Evolutionary conservation across 1,139 yeast genomes (phyloP), one percentile per base, ranked within the genome.

Genomic region (Hemisphaericaspora xylanilytica): DNA sequence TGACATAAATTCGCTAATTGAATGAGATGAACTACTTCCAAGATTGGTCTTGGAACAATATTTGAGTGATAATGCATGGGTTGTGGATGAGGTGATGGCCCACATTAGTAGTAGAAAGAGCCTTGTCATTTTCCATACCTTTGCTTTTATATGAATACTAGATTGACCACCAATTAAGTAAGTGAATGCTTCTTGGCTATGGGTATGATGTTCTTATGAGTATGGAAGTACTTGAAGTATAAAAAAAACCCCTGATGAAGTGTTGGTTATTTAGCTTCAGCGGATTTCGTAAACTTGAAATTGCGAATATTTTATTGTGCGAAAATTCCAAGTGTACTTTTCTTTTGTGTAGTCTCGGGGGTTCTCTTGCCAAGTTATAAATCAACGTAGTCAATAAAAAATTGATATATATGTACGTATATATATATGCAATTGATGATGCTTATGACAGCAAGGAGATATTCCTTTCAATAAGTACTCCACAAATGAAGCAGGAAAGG

Each of bases 21-120:
- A 41, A 10, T 43, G 44, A 33, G 53, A 54, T 7, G 64, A 44
- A 12, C 45, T 44, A 12, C 75, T 59, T 2, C 58, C 63, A 14
- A 59, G 42, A 56, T 80, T 80, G 21, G 59, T 47, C 11, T 61
- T 49, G 3, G 85, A 73, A 51, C 87, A 81, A 32, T 67, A 53
- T 32, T 58, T 53, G 27, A 58, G 45, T 3, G 49, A 38, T 31
- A 59, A 40, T 6, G 42, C 43, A 12, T 28, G 14, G 17, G 28
- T 12, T 25, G 36, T 16, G 7, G 28, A 12, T 8, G 37, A 14
- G 3, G 35, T 18, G 14, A 32, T 28, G 26, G n/a, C 26, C 20
- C 21, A 17, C 10, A 36, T 22, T 22, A 36, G 17, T 14, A 31
- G 15, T 17, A 29, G 27, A 12, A 12, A 4, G 9, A 34, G 7